Base-by-base conservation (phyloP, 495 filamentous ascomycete species). In the Cryomyces minteri region DNA sequence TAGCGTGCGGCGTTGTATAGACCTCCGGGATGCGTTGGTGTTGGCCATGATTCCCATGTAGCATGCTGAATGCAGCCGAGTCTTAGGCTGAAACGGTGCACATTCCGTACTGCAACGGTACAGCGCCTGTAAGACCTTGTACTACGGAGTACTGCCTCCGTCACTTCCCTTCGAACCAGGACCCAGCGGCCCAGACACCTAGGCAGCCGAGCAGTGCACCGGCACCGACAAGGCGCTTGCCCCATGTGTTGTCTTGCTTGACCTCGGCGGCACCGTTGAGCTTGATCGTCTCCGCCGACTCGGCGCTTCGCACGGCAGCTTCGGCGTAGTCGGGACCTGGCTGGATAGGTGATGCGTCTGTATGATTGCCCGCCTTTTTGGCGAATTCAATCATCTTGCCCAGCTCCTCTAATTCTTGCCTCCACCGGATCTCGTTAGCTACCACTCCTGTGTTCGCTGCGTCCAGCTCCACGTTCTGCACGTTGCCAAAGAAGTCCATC, bases 401-500 rank as follows among this genome's bases (percentile, higher is more conserved):
- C 39, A 83, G 57, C 11, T 65, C 69, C 43, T 79, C 63, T 50
- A 93, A 59, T 51, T 94, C 86, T 56, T 90, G 79, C 51, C 79
- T 76, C 58, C 84, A 68, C 4, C 73, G 65, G 4, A 67, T 79
- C 28, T 70, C 68, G 10, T 67, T 70, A 1, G 63, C 58, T 41
- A 59, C 66, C 18, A 2, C 18, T 32, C 61, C 57, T 4, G 62
- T 66, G 49, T 63, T 59, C n/a, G 62, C 61, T 25, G 62, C 69
- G 43, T 92, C 87, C 4, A 95, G 74, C 63, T 96, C 88, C 10
- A 98, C 87, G 50, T 86, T 90, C 59, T 96, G 90, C 5, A 95
- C 87, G 60, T 96, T 98, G 1, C 90, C 90, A 56, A 98, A 98
- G 65, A 98, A 98, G 61, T 98, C 90, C 51, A 92, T 92, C 40